Percentiles rank a stretch among this genome's conserved stretches.
Conservation (phyloP, 441 rosid genomes). For the Erodium chrysanthum region DNA sequence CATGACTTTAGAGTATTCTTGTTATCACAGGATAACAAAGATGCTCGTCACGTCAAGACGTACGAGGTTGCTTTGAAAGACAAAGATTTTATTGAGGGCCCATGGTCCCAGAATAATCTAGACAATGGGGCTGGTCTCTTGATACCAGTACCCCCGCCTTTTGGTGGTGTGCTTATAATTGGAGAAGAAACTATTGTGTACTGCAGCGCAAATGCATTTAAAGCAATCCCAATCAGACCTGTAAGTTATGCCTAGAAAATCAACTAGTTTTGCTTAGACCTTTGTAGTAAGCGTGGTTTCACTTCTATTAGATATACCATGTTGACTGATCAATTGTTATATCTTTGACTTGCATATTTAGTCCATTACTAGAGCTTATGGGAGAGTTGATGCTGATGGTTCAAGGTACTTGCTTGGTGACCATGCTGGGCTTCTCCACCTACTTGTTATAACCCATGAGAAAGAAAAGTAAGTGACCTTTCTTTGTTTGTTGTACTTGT, state of each 20-base stretch:
- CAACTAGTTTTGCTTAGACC: slow-evolving; percentile 8
- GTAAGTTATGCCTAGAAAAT: slow-evolving; percentile 38
- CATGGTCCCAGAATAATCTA: slow-evolving; percentile 90
- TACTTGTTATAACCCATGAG: slow-evolving; percentile 93
- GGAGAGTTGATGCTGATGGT: slow-evolving; percentile 98
- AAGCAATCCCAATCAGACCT: slow-evolving; percentile 86
- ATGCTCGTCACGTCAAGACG: slow-evolving; percentile 91
- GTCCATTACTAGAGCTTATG: slow-evolving; percentile 96
- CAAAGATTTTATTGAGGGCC: slow-evolving; percentile 94
- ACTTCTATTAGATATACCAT: slow-evolving; percentile 12
- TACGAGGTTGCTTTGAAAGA: slow-evolving; percentile 92
- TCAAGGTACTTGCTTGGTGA: slow-evolving; percentile 97
- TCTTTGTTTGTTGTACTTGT: background rate
- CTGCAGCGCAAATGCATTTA: slow-evolving; percentile 77
- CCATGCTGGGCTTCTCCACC: slow-evolving; percentile 86
- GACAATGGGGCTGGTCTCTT: slow-evolving; percentile 90
- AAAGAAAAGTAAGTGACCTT: slow-evolving; percentile 72
- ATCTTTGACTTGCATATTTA: slow-evolving; percentile 23
- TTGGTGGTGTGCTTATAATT: slow-evolving; percentile 88
- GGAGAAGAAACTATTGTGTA: slow-evolving; percentile 97
- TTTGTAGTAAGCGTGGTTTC: slow-evolving; percentile 3
- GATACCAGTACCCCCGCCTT: slow-evolving; percentile 94
- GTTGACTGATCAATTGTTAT: slow-evolving; percentile 17
- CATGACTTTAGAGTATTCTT: slow-evolving; percentile 1
- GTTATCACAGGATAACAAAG: slow-evolving; percentile 77